These are phyloP conservation scores for Passalora sequoiae DNA, from an alignment of 2,329 filamentous ascomycete species.

Conservation along the genomic window DNA sequence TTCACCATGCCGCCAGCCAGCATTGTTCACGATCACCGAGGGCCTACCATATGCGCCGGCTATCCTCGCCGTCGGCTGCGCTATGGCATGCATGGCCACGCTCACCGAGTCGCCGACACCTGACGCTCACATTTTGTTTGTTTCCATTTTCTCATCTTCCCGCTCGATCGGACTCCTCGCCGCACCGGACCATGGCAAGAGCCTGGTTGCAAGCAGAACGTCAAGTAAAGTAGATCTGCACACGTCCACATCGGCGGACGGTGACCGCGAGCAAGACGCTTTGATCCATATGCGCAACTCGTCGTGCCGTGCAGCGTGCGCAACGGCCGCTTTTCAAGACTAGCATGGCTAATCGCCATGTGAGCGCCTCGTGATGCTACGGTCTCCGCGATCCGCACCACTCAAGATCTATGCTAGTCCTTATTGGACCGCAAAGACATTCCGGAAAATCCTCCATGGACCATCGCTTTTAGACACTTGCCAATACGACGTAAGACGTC, in stretches of 20 bases:
- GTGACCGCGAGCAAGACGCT: slow-evolving; percentile 6
- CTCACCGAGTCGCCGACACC: slow-evolving; percentile 11
- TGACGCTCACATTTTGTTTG: slow-evolving; percentile 16
- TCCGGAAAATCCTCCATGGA: no score
- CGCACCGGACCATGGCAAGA: no score
- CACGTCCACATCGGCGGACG: slow-evolving; percentile 2
- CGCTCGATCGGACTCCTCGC: slow-evolving; percentile 7
- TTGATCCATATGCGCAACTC: neutral
- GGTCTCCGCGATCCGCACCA: neutral
- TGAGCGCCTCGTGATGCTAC: slow-evolving; percentile 4
- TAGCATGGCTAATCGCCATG: neutral
- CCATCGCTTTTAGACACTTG: no score
- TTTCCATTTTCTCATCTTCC: slow-evolving; percentile 14
- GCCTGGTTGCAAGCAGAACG: no score
- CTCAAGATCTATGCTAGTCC: no score
- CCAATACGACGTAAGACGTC: no score
- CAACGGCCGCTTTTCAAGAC: neutral
- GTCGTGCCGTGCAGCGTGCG: neutral
- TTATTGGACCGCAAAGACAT: no score
- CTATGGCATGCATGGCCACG: slow-evolving; percentile 14
- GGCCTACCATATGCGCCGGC: slow-evolving; percentile 8
- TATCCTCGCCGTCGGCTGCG: slow-evolving; percentile 10
- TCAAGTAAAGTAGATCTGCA: neutral
- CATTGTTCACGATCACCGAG: slow-evolving; percentile 7
- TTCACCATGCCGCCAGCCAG: slow-evolving; percentile 15